These are phyloP conservation scores for Psilocybe subaeruginosa DNA, from an alignment of 768 basidiomycete genomes.

Conservation along the genomic window DNA sequence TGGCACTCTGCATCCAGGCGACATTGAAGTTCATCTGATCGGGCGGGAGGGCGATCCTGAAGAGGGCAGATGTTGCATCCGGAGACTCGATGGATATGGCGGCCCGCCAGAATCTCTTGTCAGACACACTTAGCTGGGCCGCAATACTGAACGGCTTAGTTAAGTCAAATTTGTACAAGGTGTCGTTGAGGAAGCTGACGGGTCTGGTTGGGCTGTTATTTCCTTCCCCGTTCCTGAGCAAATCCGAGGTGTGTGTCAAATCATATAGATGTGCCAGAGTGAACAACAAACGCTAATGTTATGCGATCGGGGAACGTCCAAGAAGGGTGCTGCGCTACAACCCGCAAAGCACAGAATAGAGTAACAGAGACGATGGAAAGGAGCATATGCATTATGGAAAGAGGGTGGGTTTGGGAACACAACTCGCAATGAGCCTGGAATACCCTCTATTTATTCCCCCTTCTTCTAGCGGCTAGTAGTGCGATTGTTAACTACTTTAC, in stretches of 20 bases:
- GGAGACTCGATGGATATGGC: slow-evolving; percentile 4
- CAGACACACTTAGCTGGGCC: background rate
- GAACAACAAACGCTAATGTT: background rate
- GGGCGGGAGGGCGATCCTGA: background rate
- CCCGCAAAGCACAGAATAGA: background rate
- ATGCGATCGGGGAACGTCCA: background rate
- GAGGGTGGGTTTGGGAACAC: too few species aligned
- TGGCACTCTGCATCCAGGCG: background rate
- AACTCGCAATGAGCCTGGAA: too few species aligned
- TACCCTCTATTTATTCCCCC: too few species aligned
- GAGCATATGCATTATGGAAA: too few species aligned
- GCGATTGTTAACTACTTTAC: too few species aligned
- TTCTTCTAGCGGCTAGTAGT: too few species aligned
- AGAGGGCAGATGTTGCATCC: background rate
- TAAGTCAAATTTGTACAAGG: background rate
- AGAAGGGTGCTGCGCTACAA: background rate
- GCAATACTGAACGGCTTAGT: background rate
- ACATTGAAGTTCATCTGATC: background rate
- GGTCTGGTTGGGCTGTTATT: background rate
- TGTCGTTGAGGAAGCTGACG: slow-evolving; percentile 3
- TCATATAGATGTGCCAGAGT: background rate
- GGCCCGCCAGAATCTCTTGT: slow-evolving; percentile 2
- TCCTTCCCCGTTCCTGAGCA: background rate
- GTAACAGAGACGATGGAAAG: background rate
- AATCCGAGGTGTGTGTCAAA: background rate